phyloP scores from a whole-genome alignment of 768 basidiomycete genomes.

The Lactarius hengduanensis region DNA sequence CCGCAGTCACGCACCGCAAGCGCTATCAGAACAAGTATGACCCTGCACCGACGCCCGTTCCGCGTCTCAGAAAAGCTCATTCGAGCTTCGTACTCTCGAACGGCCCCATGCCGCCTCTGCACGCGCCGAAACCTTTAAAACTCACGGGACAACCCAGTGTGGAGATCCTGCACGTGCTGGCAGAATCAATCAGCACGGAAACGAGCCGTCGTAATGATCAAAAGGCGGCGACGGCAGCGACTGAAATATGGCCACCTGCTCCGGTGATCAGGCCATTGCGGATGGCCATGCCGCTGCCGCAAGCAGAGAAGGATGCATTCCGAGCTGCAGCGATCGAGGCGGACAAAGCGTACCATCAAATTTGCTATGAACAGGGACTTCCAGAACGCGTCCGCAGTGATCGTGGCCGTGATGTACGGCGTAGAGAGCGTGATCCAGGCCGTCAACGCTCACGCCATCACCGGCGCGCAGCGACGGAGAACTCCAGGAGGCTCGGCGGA shows the following conservation, averaged over 20 bases:
- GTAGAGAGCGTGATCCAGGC: slow-evolving; percentile 8
- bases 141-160: background rate
- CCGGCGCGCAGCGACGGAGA: slow-evolving; percentile 20
- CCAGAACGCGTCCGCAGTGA: slow-evolving; percentile 7
- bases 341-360: background rate
- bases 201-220: background rate
- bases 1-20: background rate
- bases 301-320: slow-evolving; percentile 11
- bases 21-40: background rate
- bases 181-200: background rate
- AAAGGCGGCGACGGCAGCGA: background rate
- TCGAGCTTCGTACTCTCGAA: slow-evolving; percentile 16
- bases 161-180: slow-evolving; percentile 1
- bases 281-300: background rate
- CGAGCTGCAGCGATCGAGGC: slow-evolving; percentile 8
- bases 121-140: slow-evolving; percentile 18
- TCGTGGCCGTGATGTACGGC: background rate
- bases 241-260: slow-evolving; percentile 12
- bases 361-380: slow-evolving; percentile 10
- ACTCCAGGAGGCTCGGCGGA: background rate
- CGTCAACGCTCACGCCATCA: slow-evolving; percentile 16
- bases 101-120: background rate
- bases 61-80: slow-evolving; percentile 19
- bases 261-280: slow-evolving; percentile 11
- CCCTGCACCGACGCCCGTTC: background rate